Percentiles rank a stretch among this genome's conserved stretches.
Conservation (phyloP, 208 protist genomes). For the Wallacemonas collosoma region DNA sequence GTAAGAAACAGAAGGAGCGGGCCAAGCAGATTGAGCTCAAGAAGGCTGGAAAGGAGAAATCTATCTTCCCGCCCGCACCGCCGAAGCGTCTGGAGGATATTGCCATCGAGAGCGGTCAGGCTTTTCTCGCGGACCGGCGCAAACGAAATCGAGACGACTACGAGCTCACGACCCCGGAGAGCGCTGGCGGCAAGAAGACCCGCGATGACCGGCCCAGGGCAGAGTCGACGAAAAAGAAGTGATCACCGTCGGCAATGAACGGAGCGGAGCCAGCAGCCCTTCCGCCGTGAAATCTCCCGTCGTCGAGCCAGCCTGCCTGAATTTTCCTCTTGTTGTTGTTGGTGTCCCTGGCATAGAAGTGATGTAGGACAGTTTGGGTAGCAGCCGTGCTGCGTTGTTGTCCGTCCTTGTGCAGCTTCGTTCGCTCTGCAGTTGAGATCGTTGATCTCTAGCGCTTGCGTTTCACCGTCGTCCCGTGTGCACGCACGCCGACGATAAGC, state of each 20-base stretch:
- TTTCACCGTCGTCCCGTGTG: too few species aligned
- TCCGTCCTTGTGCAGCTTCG: too few species aligned
- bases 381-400: too few species aligned
- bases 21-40: slow-evolving; percentile 59
- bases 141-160: slow-evolving; percentile 69
- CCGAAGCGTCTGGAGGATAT: slow-evolving; percentile 90
- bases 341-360: too few species aligned
- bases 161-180: slow-evolving; percentile 37
- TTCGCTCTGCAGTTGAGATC: too few species aligned
- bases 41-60: slow-evolving; percentile 72
- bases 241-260: neutral
- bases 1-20: slow-evolving; percentile 89
- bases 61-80: slow-evolving; percentile 88
- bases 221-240: slow-evolving; percentile 18
- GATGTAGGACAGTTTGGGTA: too few species aligned
- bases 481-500: too few species aligned
- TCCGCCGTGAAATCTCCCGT: too few species aligned
- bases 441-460: too few species aligned
- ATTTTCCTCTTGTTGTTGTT: too few species aligned
- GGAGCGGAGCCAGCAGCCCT: too few species aligned
- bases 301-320: too few species aligned
- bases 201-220: slow-evolving; percentile 12
- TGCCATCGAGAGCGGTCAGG: slow-evolving; percentile 91
- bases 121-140: slow-evolving; percentile 65
- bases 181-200: neutral